These are phyloP conservation scores for Pelargonium myrrhifolium DNA, from an alignment of 441 rosid species.

Conservation along the genomic window DNA sequence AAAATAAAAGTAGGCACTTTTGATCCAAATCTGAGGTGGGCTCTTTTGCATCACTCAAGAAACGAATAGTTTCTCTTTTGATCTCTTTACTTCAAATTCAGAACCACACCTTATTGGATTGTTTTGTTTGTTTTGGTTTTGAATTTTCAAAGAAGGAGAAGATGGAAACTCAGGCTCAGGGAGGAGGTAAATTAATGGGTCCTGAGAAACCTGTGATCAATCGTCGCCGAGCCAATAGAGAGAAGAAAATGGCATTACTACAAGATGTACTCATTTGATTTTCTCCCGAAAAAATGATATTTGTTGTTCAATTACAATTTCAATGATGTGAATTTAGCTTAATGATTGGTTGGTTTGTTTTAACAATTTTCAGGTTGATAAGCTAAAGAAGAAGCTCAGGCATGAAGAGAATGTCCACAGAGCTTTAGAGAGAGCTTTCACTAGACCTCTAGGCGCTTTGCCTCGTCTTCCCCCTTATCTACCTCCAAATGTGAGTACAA, in stretches of 20 bases:
- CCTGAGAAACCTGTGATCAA: conserved; percentile 30
- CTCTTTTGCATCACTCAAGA: background rate
- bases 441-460: conserved; percentile 85
- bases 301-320: background rate
- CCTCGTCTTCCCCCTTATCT: conserved; percentile 91
- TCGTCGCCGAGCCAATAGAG: conserved; percentile 29
- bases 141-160: conserved; percentile 22
- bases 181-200: conserved; percentile 32
- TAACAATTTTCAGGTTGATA: conserved; percentile 44
- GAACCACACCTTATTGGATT: background rate
- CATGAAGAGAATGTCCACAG: conserved; percentile 93
- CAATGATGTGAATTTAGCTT: background rate
- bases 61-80: no score
- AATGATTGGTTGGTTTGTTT: conserved; percentile 1
- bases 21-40: conserved; percentile 2
- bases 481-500: conserved; percentile 60
- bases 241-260: conserved; percentile 54
- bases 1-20: background rate
- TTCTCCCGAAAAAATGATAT: background rate
- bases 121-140: background rate
- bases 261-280: conserved; percentile 46
- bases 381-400: conserved; percentile 77
- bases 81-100: background rate
- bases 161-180: conserved; percentile 16
- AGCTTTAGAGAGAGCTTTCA: conserved; percentile 87